Conservation (phyloP, 1,284 basidiomycete species). For the Naganishia cerealis region DNA sequence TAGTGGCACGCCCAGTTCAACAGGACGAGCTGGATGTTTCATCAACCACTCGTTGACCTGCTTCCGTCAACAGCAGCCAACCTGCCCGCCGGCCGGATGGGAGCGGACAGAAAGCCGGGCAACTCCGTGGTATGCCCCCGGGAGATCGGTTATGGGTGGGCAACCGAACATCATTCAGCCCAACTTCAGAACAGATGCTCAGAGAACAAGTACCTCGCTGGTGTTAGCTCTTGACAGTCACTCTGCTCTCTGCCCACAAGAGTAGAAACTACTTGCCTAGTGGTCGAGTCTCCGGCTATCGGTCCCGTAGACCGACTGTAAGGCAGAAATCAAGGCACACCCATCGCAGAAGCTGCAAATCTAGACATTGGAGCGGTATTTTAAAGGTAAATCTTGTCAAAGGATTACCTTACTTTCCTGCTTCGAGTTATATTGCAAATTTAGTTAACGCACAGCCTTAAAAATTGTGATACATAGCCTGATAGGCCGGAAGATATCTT, state of each 20-base stretch:
- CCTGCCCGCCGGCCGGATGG: no score
- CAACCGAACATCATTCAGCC: background rate
- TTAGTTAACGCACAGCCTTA: constrained; percentile 2
- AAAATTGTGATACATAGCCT: background rate
- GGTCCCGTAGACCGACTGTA: no score
- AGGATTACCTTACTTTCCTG: constrained; percentile 1
- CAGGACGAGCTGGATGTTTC: background rate
- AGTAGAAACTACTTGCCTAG: no score
- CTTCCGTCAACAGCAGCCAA: no score
- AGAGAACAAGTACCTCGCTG: no score
- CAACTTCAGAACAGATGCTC: background rate
- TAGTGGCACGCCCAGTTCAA: background rate
- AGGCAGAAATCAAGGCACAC: no score
- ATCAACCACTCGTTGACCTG: background rate
- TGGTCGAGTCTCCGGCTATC: no score
- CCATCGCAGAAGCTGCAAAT: background rate
- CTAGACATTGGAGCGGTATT: background rate
- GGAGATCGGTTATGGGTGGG: background rate
- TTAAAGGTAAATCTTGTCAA: background rate
- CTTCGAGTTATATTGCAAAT: background rate
- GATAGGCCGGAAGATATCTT: background rate
- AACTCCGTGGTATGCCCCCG: background rate
- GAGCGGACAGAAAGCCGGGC: no score
- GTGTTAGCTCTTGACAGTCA: no score
- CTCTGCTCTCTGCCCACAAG: no score